phyloP scores from a whole-genome alignment of 495 filamentous ascomycete genomes.

The Lepidopterella palustris region DNA sequence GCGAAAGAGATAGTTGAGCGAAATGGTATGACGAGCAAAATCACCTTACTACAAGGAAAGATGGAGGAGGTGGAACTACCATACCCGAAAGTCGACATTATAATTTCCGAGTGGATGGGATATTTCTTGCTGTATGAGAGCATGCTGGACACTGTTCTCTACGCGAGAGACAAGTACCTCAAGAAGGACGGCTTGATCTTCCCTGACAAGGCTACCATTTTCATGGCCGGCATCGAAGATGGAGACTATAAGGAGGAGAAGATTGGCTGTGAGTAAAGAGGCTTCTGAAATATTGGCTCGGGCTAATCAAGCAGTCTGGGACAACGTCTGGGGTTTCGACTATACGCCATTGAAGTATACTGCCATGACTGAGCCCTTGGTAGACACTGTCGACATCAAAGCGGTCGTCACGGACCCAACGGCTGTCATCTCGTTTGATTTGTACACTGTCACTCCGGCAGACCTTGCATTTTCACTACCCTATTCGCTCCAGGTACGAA shows the following conservation, averaged over 20 bases:
- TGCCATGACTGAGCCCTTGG: conserved; percentile 76
- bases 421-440: conserved; percentile 68
- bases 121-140: conserved; percentile 98
- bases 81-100: conserved; percentile 89
- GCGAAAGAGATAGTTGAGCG: conserved; percentile 81
- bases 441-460: conserved; percentile 65
- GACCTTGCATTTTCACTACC: conserved; percentile 71
- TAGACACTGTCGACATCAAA: conserved; percentile 74
- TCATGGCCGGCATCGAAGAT: conserved; percentile 81
- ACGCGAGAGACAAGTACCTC: conserved; percentile 88
- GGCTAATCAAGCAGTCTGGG: conserved; percentile 61
- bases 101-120: conserved; percentile 99
- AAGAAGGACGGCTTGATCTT: conserved; percentile 78
- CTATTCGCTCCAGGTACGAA: conserved; percentile 64
- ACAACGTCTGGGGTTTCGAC: conserved; percentile 97
- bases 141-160: conserved; percentile 96
- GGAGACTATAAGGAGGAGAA: conserved; percentile 86
- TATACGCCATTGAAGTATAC: conserved; percentile 77
- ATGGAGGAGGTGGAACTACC: conserved; percentile 93
- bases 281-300: not conserved
- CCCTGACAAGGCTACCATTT: conserved; percentile 84
- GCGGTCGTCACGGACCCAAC: conserved; percentile 74
- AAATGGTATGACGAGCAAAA: conserved; percentile 76
- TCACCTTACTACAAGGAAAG: conserved; percentile 88
- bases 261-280: conserved; percentile 59